Conservation (phyloP, 768 basidiomycete genomes). For the Auricularia sp. region DNA sequence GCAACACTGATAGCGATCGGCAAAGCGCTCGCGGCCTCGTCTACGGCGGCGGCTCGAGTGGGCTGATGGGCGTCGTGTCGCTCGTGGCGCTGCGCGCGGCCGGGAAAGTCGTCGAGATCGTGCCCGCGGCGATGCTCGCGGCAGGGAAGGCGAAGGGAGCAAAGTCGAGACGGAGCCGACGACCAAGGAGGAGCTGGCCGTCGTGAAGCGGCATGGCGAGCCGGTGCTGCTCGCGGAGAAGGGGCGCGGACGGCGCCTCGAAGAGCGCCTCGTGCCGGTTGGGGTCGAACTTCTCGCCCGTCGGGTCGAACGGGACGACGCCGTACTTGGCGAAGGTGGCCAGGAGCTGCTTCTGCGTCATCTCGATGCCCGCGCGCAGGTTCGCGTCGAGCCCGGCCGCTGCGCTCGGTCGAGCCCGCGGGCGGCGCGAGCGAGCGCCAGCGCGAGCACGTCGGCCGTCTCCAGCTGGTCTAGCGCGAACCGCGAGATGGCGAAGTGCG, state of each 20-base stretch:
- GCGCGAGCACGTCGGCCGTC: constrained; percentile 78
- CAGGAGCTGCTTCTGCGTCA: constrained; percentile 83
- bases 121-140: constrained; percentile 65
- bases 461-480: constrained; percentile 85
- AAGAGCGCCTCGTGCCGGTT: constrained; percentile 93
- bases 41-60: constrained; percentile 77
- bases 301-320: constrained; percentile 84
- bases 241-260: constrained; percentile 52
- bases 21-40: constrained; percentile 39
- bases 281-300: constrained; percentile 89
- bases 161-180: constrained; percentile 27
- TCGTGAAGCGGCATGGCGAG: neutral
- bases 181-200: neutral
- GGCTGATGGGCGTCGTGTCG: constrained; percentile 82
- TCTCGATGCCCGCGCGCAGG: constrained; percentile 76
- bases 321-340: constrained; percentile 88
- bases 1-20: too few relatives aligned
- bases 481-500: constrained; percentile 84
- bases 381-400: constrained; percentile 45
- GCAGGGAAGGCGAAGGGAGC: constrained; percentile 19
- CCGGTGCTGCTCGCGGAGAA: constrained; percentile 11
- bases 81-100: constrained; percentile 50
- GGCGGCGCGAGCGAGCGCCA: constrained; percentile 56
- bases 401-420: constrained; percentile 20
- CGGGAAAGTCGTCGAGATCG: constrained; percentile 65